Conservation (phyloP, 2,329 filamentous ascomycete genomes). For the Fusarium cyanostomum region DNA sequence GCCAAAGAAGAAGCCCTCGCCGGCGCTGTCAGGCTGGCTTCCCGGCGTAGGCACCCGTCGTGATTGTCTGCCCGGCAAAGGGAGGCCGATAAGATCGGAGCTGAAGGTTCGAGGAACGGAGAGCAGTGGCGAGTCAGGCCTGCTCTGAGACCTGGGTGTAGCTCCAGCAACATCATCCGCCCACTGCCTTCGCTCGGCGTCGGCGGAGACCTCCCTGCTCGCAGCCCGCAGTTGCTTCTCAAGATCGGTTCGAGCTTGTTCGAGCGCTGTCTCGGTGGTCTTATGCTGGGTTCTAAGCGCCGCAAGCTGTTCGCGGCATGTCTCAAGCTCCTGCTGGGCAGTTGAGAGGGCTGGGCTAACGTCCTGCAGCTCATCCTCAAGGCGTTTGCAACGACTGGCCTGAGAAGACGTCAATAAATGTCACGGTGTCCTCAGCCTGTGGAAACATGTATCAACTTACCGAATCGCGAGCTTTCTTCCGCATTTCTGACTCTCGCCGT, state of each 20-base stretch:
- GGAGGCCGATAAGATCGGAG: slow-evolving; percentile 61
- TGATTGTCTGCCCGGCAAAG: slow-evolving; percentile 49
- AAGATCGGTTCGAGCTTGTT: slow-evolving; percentile 61
- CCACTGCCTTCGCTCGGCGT: slow-evolving; percentile 59
- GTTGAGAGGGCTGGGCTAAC: slow-evolving; percentile 70
- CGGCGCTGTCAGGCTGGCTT: slow-evolving; percentile 56
- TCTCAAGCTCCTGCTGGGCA: slow-evolving; percentile 70
- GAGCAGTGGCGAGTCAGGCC: slow-evolving; percentile 65
- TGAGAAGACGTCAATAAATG: slow-evolving; percentile 47
- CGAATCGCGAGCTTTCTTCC: slow-evolving; percentile 88
- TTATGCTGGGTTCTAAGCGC: slow-evolving; percentile 72
- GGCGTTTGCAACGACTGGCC: slow-evolving; percentile 70
- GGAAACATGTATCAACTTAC: slow-evolving; percentile 60
- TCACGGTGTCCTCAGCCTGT: not conserved
- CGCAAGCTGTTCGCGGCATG: slow-evolving; percentile 67
- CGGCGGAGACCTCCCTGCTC: slow-evolving; percentile 48
- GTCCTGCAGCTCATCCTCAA: slow-evolving; percentile 86
- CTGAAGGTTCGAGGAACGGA: slow-evolving; percentile 62
- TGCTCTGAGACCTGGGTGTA: slow-evolving; percentile 57
- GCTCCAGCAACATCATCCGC: slow-evolving; percentile 59
- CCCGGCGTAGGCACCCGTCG: slow-evolving; percentile 55
- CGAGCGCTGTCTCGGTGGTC: slow-evolving; percentile 71
- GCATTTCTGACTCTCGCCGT: slow-evolving; percentile 84
- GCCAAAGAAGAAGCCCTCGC: slow-evolving; percentile 52
- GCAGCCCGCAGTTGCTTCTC: slow-evolving; percentile 57